Evolutionary conservation across 2,329 filamentous ascomycete species (phyloP).

Genomic region (Coniella vitis): DNA sequence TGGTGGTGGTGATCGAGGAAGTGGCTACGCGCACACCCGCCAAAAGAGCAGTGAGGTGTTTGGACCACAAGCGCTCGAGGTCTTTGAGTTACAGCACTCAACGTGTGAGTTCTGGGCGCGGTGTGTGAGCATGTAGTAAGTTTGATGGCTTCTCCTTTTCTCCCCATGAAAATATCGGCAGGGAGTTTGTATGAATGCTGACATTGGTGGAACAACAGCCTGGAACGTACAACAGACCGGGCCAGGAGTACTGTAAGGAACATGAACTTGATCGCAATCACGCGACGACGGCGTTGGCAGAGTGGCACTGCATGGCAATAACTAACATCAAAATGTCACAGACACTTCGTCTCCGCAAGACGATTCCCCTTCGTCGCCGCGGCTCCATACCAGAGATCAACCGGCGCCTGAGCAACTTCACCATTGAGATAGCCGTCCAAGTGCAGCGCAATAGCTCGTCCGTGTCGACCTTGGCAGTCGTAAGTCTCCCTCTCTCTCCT

Average conservation of each 20-base stretch:
- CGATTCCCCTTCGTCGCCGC: conserved; percentile 12
- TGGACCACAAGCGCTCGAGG: conserved; percentile 11
- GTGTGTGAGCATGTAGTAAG: conserved; percentile 14
- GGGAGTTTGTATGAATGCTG: not conserved
- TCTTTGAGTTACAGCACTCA: conserved; percentile 14
- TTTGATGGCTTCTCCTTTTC: not conserved
- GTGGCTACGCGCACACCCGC: conserved; percentile 9
- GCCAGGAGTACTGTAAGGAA: conserved; percentile 9
- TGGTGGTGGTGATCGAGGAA: not conserved
- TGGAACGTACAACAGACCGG: conserved; percentile 11
- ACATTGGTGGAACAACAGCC: not conserved
- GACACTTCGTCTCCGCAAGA: conserved; percentile 15
- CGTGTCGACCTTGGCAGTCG: conserved; percentile 12
- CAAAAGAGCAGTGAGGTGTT: conserved; percentile 15
- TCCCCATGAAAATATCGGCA: no score
- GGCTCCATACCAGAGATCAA: conserved; percentile 15
- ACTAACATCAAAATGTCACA: not conserved
- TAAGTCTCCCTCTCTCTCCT: not conserved
- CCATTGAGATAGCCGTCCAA: conserved; percentile 13
- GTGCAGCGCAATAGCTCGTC: conserved; percentile 14
- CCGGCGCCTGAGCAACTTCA: conserved; percentile 13
- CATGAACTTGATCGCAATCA: rapidly evolving
- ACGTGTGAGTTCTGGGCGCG: conserved; percentile 16
- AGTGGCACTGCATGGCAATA: no score
- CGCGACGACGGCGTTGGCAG: no score